Evolutionary conservation across 78 protist species (phyloP).

Genomic region (Guillardia theta): DNA sequence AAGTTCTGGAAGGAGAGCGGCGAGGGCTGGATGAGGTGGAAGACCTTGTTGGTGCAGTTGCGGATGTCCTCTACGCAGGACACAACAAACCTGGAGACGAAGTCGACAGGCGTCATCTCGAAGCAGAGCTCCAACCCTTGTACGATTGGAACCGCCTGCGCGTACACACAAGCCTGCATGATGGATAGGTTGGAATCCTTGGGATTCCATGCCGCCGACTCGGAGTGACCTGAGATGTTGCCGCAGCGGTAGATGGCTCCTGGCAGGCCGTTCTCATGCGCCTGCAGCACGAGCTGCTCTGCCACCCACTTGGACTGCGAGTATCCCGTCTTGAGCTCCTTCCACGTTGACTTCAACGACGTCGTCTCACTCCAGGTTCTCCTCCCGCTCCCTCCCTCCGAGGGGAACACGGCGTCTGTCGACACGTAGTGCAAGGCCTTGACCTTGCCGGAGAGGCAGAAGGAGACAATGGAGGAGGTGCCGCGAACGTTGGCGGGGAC

Average conservation of each 20-base stretch:
- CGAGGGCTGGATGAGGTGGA: conserved; percentile 3
- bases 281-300: conserved; percentile 8
- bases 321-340: background rate
- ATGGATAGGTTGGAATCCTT: background rate
- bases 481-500: conserved; percentile 31
- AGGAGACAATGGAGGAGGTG: background rate
- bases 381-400: background rate
- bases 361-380: background rate
- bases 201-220: background rate
- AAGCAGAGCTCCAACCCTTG: background rate
- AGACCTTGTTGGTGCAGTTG: background rate
- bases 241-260: conserved; percentile 39
- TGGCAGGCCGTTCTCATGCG: conserved; percentile 2
- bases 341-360: background rate
- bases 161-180: background rate
- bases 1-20: background rate
- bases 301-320: conserved; percentile 50
- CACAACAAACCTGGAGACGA: background rate
- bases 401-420: conserved; percentile 40
- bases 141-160: background rate
- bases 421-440: conserved; percentile 42
- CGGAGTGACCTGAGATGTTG: conserved; percentile 12
- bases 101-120: background rate
- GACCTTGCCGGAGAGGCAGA: conserved; percentile 21
- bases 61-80: conserved; percentile 1